Conservation (phyloP, 2,329 filamentous ascomycete genomes). For the Colletotrichum acutatum region DNA sequence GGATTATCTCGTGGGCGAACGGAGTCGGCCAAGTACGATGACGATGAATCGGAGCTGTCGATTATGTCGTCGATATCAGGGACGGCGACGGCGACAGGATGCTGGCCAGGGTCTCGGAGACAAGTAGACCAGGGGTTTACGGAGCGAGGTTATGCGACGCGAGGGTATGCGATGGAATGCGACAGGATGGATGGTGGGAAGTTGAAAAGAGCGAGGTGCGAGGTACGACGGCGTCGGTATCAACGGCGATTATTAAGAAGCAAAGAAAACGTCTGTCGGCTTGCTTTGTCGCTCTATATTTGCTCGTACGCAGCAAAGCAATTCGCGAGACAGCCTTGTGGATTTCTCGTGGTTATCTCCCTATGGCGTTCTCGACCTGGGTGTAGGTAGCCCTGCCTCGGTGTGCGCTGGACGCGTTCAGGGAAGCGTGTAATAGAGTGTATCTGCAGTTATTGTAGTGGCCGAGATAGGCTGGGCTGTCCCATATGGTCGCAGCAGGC, state of each 20-base stretch:
- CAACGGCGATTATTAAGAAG: neutral
- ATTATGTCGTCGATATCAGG: neutral
- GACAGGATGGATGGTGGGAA: neutral
- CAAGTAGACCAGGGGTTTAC: neutral
- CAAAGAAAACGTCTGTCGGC: neutral
- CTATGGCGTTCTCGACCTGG: neutral
- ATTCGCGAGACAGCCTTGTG: neutral
- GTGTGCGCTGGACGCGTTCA: neutral
- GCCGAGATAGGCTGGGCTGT: neutral
- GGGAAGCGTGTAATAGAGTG: no score
- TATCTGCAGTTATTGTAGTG: neutral
- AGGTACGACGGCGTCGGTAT: neutral
- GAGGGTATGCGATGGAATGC: conserved; percentile 15
- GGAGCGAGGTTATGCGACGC: conserved; percentile 14
- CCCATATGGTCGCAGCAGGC: neutral
- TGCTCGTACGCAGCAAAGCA: neutral
- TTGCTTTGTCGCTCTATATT: neutral
- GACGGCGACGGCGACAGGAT: neutral
- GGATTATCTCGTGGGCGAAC: neutral
- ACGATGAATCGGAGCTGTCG: neutral
- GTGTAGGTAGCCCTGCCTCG: neutral
- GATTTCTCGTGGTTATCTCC: neutral
- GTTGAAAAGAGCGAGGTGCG: neutral
- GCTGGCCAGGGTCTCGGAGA: neutral
- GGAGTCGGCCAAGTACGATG: conserved; percentile 14